A percentile compares a stretch with the other conserved stretches of the same genome.
phyloP scores from a whole-genome alignment of 345 rosid species.

The Eucalyptus urophylla region DNA sequence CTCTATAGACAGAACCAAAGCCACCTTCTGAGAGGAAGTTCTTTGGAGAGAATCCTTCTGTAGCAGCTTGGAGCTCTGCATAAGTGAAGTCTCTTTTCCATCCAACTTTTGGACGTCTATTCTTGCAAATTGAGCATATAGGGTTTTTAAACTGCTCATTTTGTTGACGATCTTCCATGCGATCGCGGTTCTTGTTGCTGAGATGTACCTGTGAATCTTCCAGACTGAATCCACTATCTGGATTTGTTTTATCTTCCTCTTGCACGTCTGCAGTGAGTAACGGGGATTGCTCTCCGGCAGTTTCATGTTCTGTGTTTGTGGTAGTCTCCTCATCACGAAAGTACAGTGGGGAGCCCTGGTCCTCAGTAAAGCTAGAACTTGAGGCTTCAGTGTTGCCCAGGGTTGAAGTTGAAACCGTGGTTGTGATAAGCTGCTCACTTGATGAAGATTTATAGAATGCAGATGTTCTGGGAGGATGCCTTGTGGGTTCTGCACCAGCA shows the following conservation, averaged over 20 bases:
- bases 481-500: background rate
- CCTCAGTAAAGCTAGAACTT: conserved; percentile 5
- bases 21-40: conserved; percentile 60
- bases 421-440: background rate
- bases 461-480: background rate
- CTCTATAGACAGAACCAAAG: conserved; percentile 49
- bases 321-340: conserved; percentile 5
- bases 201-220: conserved; percentile 5
- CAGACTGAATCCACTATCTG: background rate
- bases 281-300: conserved; percentile 5
- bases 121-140: conserved; percentile 38
- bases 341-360: background rate
- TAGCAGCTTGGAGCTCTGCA: conserved; percentile 42
- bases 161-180: conserved; percentile 4
- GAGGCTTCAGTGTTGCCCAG: background rate
- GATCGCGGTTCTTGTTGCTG: background rate
- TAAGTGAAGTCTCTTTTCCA: conserved; percentile 41
- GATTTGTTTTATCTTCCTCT: background rate
- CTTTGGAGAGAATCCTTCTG: conserved; percentile 25
- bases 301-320: conserved; percentile 8
- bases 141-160: conserved; percentile 22
- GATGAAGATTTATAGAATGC: conserved; percentile 2
- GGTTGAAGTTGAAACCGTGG: background rate
- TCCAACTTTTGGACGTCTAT: conserved; percentile 37
- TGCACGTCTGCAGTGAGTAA: background rate